Percentiles rank a stretch among this genome's conserved stretches.
These are phyloP conservation scores for Corynascus novoguineensis DNA, from an alignment of 495 filamentous ascomycete species.

Conservation along the genomic window DNA sequence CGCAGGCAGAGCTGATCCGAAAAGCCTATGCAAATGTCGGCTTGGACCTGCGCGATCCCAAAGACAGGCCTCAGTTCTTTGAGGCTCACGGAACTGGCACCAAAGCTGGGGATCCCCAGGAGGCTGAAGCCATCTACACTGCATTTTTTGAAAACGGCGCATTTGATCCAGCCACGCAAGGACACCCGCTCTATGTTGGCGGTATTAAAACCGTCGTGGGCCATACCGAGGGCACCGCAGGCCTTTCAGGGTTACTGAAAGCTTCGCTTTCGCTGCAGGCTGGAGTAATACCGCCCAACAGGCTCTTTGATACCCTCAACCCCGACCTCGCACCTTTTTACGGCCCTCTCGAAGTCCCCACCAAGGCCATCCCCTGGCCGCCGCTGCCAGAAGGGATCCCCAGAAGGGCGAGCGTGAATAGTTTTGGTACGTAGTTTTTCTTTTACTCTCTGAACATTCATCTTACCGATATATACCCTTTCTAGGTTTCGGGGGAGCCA, in stretches of 20 bases:
- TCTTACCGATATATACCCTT: too few species aligned
- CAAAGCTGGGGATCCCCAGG: neutral
- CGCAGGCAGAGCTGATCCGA: slow-evolving; percentile 48
- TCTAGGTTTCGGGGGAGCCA: neutral
- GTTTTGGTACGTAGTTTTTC: too few species aligned
- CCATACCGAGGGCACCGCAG: slow-evolving; percentile 49
- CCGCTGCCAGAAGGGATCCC: neutral
- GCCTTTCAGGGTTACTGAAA: slow-evolving; percentile 52
- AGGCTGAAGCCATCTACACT: neutral
- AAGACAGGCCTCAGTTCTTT: slow-evolving; percentile 31
- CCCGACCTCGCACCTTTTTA: slow-evolving; percentile 32
- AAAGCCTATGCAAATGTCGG: slow-evolving; percentile 41
- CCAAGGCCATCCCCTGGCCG: slow-evolving; percentile 29
- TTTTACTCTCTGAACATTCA: too few species aligned
- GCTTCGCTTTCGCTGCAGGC: slow-evolving; percentile 45
- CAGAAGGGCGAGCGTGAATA: neutral
- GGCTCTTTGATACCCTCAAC: slow-evolving; percentile 46
- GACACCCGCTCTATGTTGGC: slow-evolving; percentile 41
- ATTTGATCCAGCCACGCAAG: too few species aligned
- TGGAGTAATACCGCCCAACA: slow-evolving; percentile 38
- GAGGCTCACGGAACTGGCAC: slow-evolving; percentile 37
- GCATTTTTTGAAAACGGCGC: neutral
- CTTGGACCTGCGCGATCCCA: slow-evolving; percentile 36
- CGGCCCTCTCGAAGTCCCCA: slow-evolving; percentile 26
- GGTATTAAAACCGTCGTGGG: slow-evolving; percentile 55